These are phyloP conservation scores for Prunus kanzakura DNA, from an alignment of 306 rosid species.

Conservation along the genomic window DNA sequence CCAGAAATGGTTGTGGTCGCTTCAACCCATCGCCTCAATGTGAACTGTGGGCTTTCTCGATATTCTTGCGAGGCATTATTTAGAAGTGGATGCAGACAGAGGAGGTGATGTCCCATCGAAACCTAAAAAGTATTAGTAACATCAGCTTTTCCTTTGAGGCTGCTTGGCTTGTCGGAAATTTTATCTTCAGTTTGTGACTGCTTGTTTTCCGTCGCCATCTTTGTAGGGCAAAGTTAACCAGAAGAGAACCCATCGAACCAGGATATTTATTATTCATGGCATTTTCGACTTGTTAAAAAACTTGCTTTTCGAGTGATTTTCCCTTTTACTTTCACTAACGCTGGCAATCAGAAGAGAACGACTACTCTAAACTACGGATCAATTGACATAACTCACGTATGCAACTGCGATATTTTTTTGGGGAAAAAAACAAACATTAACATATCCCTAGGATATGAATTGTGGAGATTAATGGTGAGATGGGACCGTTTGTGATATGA, in stretches of 20 bases:
- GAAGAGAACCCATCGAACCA: background rate
- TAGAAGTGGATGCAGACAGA: conserved; percentile 8
- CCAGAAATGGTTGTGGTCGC: too few species aligned
- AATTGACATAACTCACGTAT: too few species aligned
- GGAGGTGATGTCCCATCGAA: conserved; percentile 2
- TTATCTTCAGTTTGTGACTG: background rate
- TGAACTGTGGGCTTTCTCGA: background rate
- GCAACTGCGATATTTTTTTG: too few species aligned
- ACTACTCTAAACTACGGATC: too few species aligned
- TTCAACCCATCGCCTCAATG: conserved; percentile 15
- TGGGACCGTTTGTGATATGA: conserved; percentile 17
- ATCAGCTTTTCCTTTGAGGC: background rate
- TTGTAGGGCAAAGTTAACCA: background rate
- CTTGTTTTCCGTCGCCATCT: background rate
- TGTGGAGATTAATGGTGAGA: background rate
- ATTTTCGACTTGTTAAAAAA: background rate
- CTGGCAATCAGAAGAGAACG: too few species aligned
- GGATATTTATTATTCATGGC: background rate
- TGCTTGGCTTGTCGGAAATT: background rate
- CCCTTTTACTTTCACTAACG: too few species aligned
- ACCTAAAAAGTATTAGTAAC: background rate
- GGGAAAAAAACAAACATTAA: background rate
- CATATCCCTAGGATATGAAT: background rate
- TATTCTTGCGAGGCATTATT: conserved; percentile 16
- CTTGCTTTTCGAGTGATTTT: too few species aligned